Evolutionary conservation across 108 stramenopile species (phyloP).

Genomic region (Hondaea fermentalgiana): DNA sequence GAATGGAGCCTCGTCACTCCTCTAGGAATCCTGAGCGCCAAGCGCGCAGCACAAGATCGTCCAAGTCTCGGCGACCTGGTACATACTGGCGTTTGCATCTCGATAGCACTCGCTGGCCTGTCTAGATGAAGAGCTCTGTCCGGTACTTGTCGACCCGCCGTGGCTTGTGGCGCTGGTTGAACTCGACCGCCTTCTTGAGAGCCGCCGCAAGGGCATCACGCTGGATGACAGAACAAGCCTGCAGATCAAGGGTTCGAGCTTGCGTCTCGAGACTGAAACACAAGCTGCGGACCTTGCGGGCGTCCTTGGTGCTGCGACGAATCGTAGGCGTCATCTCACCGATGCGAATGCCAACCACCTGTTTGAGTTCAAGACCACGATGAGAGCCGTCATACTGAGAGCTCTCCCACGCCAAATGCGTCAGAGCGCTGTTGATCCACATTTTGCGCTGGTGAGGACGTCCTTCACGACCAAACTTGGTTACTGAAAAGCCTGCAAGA

Average conservation of each 20-base stretch:
- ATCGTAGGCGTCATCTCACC: constrained; percentile 4
- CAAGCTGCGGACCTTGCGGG: not conserved
- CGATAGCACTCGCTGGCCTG: too few species aligned
- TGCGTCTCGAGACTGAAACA: not conserved
- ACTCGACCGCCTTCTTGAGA: not conserved
- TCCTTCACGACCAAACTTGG: constrained; percentile 18
- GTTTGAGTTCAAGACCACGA: not conserved
- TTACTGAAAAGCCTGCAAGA: not conserved
- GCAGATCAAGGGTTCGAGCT: not conserved
- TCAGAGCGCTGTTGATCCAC: not conserved
- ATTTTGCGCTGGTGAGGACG: constrained; percentile 13
- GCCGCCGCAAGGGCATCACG: not conserved
- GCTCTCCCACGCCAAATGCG: constrained; percentile 12
- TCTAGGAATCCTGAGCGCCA: too few species aligned
- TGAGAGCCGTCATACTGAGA: not conserved
- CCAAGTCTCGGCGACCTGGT: too few species aligned
- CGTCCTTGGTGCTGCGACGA: not conserved
- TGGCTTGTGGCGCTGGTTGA: constrained; percentile 2
- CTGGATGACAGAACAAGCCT: not conserved
- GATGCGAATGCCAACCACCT: not conserved
- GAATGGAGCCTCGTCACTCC: too few species aligned
- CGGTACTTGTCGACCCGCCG: constrained; percentile 12
- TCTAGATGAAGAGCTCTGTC: not conserved
- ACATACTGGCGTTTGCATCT: too few species aligned
- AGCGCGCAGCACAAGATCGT: too few species aligned